These are phyloP conservation scores for Globisporangium megalacanthum DNA, from an alignment of 352 stramenopile species.

Conservation along the genomic window DNA sequence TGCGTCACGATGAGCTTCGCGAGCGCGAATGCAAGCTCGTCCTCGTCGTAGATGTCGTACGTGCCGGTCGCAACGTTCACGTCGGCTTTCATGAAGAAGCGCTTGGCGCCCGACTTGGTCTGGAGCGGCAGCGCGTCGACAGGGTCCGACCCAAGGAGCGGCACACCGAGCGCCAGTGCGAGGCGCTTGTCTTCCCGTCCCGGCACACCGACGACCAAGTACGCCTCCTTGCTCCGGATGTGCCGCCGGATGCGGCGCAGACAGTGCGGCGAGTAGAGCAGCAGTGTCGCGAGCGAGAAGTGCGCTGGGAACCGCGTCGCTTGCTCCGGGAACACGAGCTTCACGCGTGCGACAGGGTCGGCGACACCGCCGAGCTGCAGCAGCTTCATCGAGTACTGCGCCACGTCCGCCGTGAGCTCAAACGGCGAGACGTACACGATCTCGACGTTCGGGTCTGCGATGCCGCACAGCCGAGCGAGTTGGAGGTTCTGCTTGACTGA, in stretches of 20 bases:
- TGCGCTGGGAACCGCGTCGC: slow-evolving; percentile 69
- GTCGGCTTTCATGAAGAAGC: slow-evolving; percentile 76
- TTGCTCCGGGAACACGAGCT: slow-evolving; percentile 82
- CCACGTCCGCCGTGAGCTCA: slow-evolving; percentile 65
- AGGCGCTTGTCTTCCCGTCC: slow-evolving; percentile 79
- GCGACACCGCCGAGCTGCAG: slow-evolving; percentile 69
- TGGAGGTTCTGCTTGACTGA: slow-evolving; percentile 78
- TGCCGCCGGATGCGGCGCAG: slow-evolving; percentile 59
- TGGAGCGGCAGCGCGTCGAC: slow-evolving; percentile 40
- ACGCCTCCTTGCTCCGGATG: slow-evolving; percentile 54
- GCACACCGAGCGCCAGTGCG: slow-evolving; percentile 66
- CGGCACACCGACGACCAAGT: slow-evolving; percentile 70
- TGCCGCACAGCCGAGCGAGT: slow-evolving; percentile 61
- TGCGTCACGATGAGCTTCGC: slow-evolving; percentile 85
- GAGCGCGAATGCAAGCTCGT: slow-evolving; percentile 78
- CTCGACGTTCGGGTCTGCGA: slow-evolving; percentile 72
- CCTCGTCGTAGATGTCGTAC: slow-evolving; percentile 87
- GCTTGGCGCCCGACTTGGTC: slow-evolving; percentile 77
- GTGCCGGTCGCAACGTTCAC: slow-evolving; percentile 83
- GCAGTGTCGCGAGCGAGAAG: slow-evolving; percentile 70
- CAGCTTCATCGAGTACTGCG: slow-evolving; percentile 82
- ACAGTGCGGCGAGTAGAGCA: slow-evolving; percentile 84
- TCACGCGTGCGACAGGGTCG: slow-evolving; percentile 59
- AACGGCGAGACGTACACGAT: slow-evolving; percentile 87
- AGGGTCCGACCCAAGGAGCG: slow-evolving; percentile 65